phyloP scores from a whole-genome alignment of 2,329 filamentous ascomycete species.

The Biscogniauxia mediterranea region DNA sequence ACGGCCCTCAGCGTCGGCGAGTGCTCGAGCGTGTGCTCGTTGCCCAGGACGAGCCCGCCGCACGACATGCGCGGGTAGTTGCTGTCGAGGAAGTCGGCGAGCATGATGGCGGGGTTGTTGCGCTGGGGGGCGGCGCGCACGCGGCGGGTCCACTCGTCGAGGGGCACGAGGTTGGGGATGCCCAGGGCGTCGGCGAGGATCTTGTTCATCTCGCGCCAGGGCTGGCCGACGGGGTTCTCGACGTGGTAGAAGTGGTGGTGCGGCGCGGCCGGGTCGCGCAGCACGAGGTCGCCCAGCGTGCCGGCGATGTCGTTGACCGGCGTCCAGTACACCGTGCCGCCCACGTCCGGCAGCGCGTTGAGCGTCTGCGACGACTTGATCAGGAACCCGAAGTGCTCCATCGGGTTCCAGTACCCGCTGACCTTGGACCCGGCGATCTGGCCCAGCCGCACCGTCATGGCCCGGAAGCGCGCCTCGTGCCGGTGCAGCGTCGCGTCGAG shows the following conservation, averaged over 20 bases:
- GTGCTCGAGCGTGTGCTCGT: conserved; percentile 21
- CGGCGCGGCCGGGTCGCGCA: background rate
- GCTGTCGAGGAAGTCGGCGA: conserved; percentile 29
- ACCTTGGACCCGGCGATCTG: conserved; percentile 51
- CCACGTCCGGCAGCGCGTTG: conserved; percentile 38
- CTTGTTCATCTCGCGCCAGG: conserved; percentile 20
- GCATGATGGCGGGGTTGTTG: conserved; percentile 27
- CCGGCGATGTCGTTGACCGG: conserved; percentile 39
- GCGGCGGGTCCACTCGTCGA: conserved; percentile 26
- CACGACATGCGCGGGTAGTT: conserved; percentile 31
- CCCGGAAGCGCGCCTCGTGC: conserved; percentile 39
- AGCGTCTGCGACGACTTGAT: conserved; percentile 49
- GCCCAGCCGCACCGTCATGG: conserved; percentile 44
- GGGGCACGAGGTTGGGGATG: conserved; percentile 21
- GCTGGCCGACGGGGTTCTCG: conserved; percentile 29
- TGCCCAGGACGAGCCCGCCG: conserved; percentile 28
- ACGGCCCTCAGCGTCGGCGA: conserved; percentile 15
- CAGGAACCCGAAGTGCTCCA: conserved; percentile 49
- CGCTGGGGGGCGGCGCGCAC: conserved; percentile 19
- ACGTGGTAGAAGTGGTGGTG: conserved; percentile 27
- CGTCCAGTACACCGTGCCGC: conserved; percentile 42
- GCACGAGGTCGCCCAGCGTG: conserved; percentile 23
- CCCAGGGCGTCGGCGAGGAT: conserved; percentile 20
- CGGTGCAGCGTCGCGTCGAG: conserved; percentile 45
- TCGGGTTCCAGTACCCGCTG: conserved; percentile 53